Percentiles rank a stretch among this genome's conserved stretches.
Conservation (phyloP, 73 alveolate species). For the Paramecium caudatum region DNA sequence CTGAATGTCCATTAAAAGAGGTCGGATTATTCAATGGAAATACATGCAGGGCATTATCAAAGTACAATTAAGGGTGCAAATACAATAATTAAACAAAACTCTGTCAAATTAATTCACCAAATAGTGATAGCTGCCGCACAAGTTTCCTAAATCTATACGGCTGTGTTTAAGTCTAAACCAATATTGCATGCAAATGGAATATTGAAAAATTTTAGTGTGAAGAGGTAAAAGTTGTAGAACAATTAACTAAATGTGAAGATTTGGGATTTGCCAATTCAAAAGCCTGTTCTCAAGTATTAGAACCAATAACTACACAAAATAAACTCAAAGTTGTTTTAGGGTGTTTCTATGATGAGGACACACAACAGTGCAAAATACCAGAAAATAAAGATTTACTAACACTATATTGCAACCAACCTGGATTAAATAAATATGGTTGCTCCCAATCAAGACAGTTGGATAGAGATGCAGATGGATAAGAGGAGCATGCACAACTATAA, state of each 20-base stretch:
- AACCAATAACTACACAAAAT: background rate
- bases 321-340: background rate
- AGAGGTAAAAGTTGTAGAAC: background rate
- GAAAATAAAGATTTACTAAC: background rate
- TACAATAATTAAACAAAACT: background rate
- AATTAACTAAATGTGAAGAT: background rate
- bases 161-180: background rate
- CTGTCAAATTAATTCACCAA: background rate
- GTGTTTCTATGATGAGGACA: slow-evolving; percentile 11
- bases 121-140: background rate
- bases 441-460: background rate
- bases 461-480: slow-evolving; percentile 55
- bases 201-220: background rate
- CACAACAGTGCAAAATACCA: background rate
- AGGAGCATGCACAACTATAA: slow-evolving; percentile 10
- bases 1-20: background rate
- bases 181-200: slow-evolving; percentile 4
- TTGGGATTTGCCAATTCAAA: background rate
- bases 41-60: background rate
- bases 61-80: background rate
- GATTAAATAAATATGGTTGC: slow-evolving; percentile 46
- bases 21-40: background rate
- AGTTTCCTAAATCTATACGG: background rate
- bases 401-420: background rate
- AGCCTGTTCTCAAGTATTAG: slow-evolving; percentile 11